Conservation (phyloP, 148 eudicot genomes). For the Rhododendron simsii region DNA sequence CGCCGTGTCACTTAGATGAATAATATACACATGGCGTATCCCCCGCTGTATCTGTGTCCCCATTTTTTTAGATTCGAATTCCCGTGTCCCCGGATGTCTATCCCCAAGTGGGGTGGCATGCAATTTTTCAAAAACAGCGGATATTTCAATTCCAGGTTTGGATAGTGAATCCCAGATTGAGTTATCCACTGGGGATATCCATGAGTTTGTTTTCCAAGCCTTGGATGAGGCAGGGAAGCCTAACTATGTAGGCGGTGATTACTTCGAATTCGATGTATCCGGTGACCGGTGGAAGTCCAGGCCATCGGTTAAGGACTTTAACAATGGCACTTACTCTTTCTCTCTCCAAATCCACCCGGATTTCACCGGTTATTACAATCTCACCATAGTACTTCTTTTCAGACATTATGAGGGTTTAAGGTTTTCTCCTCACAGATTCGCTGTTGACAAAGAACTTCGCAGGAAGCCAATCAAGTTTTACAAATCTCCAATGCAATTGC, state of each 20-base stretch:
- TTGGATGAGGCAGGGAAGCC: slow-evolving; percentile 61
- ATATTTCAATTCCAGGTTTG: slow-evolving; percentile 45
- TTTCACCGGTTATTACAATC: slow-evolving; percentile 65
- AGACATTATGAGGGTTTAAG: slow-evolving; percentile 71
- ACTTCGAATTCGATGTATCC: too few relatives aligned
- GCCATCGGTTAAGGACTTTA: too few relatives aligned
- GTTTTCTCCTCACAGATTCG: slow-evolving; percentile 60
- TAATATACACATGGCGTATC: too few relatives aligned
- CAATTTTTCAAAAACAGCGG: slow-evolving; percentile 53
- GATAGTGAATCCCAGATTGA: slow-evolving; percentile 32
- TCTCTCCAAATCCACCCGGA: slow-evolving; percentile 90
- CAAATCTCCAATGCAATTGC: slow-evolving; percentile 28
- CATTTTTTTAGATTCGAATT: too few relatives aligned
- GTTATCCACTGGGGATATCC: slow-evolving; percentile 53
- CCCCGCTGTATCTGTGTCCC: too few relatives aligned
- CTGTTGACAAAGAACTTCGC: slow-evolving; percentile 51
- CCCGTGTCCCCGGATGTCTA: slow-evolving; percentile 54
- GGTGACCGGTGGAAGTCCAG: too few relatives aligned
- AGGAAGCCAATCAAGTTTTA: slow-evolving; percentile 42
- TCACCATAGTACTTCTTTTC: slow-evolving; percentile 64
- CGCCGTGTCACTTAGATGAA: too few relatives aligned
- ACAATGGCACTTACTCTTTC: too few relatives aligned
- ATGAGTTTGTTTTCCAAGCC: slow-evolving; percentile 73
- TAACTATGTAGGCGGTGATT: too few relatives aligned
- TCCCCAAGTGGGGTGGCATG: slow-evolving; percentile 64